Percentiles rank a stretch among this genome's conserved stretches.
These are phyloP conservation scores for Amanita fuliginea DNA, from an alignment of 768 basidiomycete species.

Conservation along the genomic window DNA sequence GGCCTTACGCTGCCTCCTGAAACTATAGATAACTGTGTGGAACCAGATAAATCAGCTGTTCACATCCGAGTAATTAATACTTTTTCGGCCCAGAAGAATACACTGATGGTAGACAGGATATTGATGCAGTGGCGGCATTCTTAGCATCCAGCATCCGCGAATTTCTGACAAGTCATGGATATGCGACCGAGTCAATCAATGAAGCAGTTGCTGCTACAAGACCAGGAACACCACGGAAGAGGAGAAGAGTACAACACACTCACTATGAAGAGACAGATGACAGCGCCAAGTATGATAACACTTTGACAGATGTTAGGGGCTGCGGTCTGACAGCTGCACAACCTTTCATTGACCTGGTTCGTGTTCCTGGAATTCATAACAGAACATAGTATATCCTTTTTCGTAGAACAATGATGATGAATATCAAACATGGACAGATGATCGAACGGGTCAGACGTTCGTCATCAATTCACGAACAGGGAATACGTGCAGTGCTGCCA, in stretches of 20 bases:
- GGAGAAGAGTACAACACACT: conserved; percentile 34
- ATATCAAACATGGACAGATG: conserved; percentile 43
- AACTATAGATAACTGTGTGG: conserved; percentile 68
- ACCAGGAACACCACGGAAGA: conserved; percentile 33
- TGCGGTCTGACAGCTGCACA: neutral
- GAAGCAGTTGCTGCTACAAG: neutral
- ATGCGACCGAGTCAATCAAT: conserved; percentile 19
- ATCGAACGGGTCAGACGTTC: conserved; percentile 45
- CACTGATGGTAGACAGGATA: conserved; percentile 34
- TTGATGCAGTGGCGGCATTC: conserved; percentile 40
- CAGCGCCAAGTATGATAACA: neutral
- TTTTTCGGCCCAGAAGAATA: conserved; percentile 6
- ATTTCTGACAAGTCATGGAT: conserved; percentile 58
- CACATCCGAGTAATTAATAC: conserved; percentile 47
- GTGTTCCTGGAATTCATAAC: neutral
- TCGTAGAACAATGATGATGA: conserved; percentile 5
- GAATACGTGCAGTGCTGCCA: conserved; percentile 38
- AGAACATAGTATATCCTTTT: neutral
- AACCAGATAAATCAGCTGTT: conserved; percentile 63
- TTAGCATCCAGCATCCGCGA: conserved; percentile 45
- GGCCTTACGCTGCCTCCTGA: conserved; percentile 57
- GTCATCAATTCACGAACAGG: conserved; percentile 61
- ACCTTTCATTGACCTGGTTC: neutral
- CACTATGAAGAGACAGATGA: conserved; percentile 5
- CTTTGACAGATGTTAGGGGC: neutral